Conservation (phyloP, 306 rosid genomes). For the Oemleria cerasiformis region DNA sequence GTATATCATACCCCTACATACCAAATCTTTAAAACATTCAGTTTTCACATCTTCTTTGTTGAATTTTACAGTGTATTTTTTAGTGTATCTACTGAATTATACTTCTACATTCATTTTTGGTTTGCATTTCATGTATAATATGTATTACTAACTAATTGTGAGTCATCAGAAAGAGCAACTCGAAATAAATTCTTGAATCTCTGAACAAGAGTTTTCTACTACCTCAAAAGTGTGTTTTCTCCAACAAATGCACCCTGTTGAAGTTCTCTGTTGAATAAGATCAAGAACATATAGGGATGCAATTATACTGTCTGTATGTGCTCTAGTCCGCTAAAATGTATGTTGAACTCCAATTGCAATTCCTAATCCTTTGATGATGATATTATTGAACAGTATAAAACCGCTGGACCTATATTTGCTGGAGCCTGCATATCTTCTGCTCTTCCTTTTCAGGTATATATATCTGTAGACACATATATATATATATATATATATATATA, state of each 20-base stretch:
- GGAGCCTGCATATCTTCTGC: conserved; percentile 74
- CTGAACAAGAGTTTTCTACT: background rate
- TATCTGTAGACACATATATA: background rate
- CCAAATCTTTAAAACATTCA: background rate
- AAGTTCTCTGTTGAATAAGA: background rate
- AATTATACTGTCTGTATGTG: background rate
- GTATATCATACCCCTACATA: background rate
- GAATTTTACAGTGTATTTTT: background rate
- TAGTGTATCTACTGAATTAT: background rate
- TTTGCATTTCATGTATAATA: background rate
- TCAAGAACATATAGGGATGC: background rate
- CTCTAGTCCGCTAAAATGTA: background rate
- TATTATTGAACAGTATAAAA: conserved; percentile 48
- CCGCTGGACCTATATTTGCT: conserved; percentile 80
- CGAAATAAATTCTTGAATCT: background rate
- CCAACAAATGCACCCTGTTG: background rate
- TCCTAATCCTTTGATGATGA: background rate
- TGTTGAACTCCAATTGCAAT: background rate
- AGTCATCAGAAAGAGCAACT: background rate
- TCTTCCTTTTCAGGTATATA: conserved; percentile 63
- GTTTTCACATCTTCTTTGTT: background rate
- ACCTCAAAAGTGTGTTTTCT: background rate
- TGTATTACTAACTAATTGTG: background rate
- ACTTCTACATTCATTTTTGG: background rate
- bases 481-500: background rate